Base-by-base conservation (phyloP, 2,329 filamentous ascomycete genomes). In the Alternaria sp. region DNA sequence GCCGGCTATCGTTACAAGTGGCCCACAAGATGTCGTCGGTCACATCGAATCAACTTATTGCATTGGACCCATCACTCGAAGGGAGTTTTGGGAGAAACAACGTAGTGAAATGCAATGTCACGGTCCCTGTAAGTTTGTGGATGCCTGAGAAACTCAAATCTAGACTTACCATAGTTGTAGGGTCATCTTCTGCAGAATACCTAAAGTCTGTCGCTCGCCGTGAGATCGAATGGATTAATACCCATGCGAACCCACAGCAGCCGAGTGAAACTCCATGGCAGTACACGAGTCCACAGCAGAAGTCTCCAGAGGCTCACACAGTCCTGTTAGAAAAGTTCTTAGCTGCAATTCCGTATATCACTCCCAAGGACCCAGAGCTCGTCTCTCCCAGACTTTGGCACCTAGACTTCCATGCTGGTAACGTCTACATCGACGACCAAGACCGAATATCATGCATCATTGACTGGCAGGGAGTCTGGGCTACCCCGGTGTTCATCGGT, bases 161-260 rank as follows among this genome's bases (percentile, higher is more conserved):
- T 57, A 52, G 30, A 59, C 62, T 69, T 21, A 65, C 7, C 59
- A 44, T 57, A 15, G 49, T 58, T 58, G 2, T 57, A 76, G 73
- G 73, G 71, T 61, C 40, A 62, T 70, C 71, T 62, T 57, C 71
- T 36, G 47, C 32, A 60, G 63, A 71, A 44, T 75, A 75, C 50
- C 61, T 74, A 10, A 26, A 71, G 50, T 70, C 79, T 36, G 60
- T 80, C 51, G 78, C 74, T 61, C 55, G 65, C 28, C 74, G 76
- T 60, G 79, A 81, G 65, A 75, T 77, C 23, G 65, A 74, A 13
- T 79, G 75, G 69, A 70, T 80, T n/a, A 69, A 67, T 44, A 51
- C 66, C n/a, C 55, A 78, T 47, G 55, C 63, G 11, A 47, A 69
- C 32, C 57, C 77, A 43, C 73, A 75, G 2, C 60, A 67, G 28